These are phyloP conservation scores for Colletotrichum sp. DNA, from an alignment of 2,329 filamentous ascomycete species.

Conservation along the genomic window DNA sequence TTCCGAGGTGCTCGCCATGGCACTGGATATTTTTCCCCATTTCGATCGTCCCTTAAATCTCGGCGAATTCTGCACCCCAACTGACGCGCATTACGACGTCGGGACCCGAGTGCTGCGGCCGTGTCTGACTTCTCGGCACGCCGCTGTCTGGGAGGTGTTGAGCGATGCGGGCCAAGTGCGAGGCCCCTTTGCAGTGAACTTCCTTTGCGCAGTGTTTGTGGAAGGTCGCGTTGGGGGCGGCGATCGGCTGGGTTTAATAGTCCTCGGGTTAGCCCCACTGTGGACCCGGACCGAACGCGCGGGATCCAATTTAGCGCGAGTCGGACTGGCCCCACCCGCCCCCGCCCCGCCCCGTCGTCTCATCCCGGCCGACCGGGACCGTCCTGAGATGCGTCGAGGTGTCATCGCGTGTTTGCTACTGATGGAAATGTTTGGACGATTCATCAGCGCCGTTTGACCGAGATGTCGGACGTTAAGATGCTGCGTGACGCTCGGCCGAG, in stretches of 20 bases:
- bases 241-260: not conserved
- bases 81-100: not conserved
- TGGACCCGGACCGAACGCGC: not conserved
- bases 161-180: not conserved
- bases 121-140: not conserved
- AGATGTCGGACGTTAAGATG: rapidly evolving
- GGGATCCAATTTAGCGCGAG: not conserved
- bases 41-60: not conserved
- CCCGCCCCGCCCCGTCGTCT: not conserved
- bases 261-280: conserved; percentile 7
- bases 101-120: not conserved
- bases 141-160: not conserved
- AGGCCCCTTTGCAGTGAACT: not conserved
- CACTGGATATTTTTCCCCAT: not conserved
- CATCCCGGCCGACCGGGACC: not conserved
- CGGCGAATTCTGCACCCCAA: not conserved
- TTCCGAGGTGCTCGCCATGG: not conserved
- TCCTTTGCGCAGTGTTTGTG: not conserved
- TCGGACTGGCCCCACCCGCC: not conserved
- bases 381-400: not conserved
- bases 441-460: not conserved
- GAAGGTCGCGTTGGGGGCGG: not conserved
- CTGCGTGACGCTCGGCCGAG: not conserved
- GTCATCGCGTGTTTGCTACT: not conserved
- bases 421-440: not conserved